Evolutionary conservation across 257 asterid species (phyloP).

Genomic region (Solanum clarkiae): DNA sequence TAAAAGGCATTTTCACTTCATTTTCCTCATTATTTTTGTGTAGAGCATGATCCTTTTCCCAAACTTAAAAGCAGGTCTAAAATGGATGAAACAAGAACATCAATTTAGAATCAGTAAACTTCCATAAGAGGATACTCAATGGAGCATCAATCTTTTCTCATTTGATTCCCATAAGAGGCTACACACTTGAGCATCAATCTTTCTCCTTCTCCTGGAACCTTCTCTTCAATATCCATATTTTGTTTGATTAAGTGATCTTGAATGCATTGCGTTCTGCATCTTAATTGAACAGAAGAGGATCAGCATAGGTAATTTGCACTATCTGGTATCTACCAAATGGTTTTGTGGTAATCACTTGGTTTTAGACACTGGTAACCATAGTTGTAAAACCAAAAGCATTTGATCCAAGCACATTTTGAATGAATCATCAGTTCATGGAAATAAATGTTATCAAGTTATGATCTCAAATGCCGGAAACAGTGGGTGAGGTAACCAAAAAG

Average conservation of each 20-base stretch:
- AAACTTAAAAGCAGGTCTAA: background rate
- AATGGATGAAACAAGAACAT: background rate
- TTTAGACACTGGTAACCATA: background rate
- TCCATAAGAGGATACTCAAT: background rate
- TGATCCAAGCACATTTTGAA: background rate
- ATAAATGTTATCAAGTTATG: background rate
- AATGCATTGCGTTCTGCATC: background rate
- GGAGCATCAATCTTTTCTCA: background rate
- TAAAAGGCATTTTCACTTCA: too few relatives aligned
- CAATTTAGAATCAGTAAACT: background rate
- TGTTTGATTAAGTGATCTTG: background rate
- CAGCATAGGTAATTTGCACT: background rate
- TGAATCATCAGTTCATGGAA: background rate
- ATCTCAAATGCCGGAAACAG: background rate
- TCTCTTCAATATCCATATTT: background rate
- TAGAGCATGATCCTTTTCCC: background rate
- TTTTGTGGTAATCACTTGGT: background rate
- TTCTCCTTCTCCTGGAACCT: background rate
- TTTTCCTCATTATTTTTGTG: background rate
- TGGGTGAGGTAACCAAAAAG: background rate
- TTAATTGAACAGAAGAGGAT: background rate
- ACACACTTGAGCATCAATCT: background rate
- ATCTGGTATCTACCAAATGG: background rate
- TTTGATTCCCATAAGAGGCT: background rate
- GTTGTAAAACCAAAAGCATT: background rate